Evolutionary conservation across 495 filamentous ascomycete species (phyloP), one percentile per base, ranked within the genome.

Genomic region (Pseudevernia furfuracea): DNA sequence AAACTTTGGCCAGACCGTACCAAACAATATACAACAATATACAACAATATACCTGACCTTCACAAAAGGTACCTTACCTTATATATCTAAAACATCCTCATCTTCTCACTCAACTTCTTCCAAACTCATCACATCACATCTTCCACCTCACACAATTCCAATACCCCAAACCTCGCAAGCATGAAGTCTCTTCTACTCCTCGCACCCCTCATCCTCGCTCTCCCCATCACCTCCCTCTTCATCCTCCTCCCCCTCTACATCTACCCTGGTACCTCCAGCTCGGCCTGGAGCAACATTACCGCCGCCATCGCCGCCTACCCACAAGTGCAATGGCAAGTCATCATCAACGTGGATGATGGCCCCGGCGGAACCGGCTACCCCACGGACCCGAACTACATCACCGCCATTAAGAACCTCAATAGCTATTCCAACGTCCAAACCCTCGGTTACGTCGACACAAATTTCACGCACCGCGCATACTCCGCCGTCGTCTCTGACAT

Each of bases 381-480:
- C 1, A 61, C 65, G 0, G 68, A 72, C 43, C 46, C 66, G 0
- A 64, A 71, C 65, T 76, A 76, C 69, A 73, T 73, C 59, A 21
- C 62, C 14, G 76, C 66, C 8, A 65, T 81, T 57, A 63, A 69
- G 14, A 72, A 73, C 56, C 70, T 83, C 5, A 79, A 77, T 61
- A 69, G 67, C 25, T 75, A 78, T 52, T 3, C 71, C 43, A 81
- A 82, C 63, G 75, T 79, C 39, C 67, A 72, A 30, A 74, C 78
- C 4, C 58, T 82, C 39, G 81, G 81, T n/a, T 83, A 82, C 66
- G 76, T 82, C 12, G 73, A 71, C 36, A 82, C 79, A 3, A 43
- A 59, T 2, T 75, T 75, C 58, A 72, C 71, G 25, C 65, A 67
- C 5, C 65, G 73, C 1, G 67, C 71, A 21, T 68, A 69, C 46